Percentiles rank a stretch among this genome's conserved stretches.
Conservation (phyloP, 208 protist species). For the Wallacemonas rigidus region DNA sequence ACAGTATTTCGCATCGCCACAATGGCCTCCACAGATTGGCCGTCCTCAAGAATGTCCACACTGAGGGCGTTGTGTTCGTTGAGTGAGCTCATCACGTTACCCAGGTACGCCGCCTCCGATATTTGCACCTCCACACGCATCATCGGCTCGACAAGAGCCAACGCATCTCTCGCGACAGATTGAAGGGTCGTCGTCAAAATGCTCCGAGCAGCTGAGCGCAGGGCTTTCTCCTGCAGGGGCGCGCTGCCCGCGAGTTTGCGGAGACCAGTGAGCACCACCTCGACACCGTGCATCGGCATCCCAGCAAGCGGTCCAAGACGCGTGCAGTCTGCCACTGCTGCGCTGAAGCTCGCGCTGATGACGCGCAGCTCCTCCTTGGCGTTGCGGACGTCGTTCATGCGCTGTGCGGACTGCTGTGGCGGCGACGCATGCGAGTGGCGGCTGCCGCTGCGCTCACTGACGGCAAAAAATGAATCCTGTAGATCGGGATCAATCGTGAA, state of each 20-base stretch:
- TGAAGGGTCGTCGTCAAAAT: constrained; percentile 53
- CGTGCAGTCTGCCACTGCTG: constrained; percentile 54
- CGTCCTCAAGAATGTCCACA: constrained; percentile 83
- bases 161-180: constrained; percentile 28
- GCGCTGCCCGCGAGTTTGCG: constrained; percentile 47
- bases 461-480: constrained; percentile 31
- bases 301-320: constrained; percentile 70
- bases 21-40: constrained; percentile 68
- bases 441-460: neutral
- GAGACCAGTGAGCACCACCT: constrained; percentile 58
- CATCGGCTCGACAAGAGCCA: constrained; percentile 83
- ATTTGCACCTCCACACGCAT: constrained; percentile 89
- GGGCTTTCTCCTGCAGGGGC: constrained; percentile 42
- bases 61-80: constrained; percentile 80
- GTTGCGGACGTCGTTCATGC: constrained; percentile 36
- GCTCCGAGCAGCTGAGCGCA: constrained; percentile 52
- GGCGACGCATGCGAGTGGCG: neutral
- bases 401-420: neutral
- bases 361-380: constrained; percentile 57
- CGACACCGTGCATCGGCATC: constrained; percentile 73
- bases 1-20: constrained; percentile 86
- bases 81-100: constrained; percentile 71
- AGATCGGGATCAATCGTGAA: constrained; percentile 59
- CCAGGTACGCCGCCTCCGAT: constrained; percentile 71
- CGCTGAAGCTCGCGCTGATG: constrained; percentile 41